Conservation (phyloP, 129 eudicot genomes). For the Smallanthus sonchifolius region DNA sequence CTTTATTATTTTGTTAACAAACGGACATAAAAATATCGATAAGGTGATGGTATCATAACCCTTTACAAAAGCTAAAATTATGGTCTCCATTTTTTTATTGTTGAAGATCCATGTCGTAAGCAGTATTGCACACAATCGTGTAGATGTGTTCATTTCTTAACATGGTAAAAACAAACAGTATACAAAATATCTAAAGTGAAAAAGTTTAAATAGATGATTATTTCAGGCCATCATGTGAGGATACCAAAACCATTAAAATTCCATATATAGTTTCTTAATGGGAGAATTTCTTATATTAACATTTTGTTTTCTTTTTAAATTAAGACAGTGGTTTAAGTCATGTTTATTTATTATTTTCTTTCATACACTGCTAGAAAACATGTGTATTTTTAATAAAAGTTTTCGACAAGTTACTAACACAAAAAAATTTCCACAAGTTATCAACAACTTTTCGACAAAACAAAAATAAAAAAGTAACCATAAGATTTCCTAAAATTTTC, state of each 20-base stretch:
- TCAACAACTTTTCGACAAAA: too few relatives aligned
- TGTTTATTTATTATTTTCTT: background rate
- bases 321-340: background rate
- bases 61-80: background rate
- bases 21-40: background rate
- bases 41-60: background rate
- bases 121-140: background rate
- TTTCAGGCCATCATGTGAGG: constrained; percentile 40
- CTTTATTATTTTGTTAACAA: too few relatives aligned
- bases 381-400: too few relatives aligned
- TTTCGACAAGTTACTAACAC: too few relatives aligned
- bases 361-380: too few relatives aligned
- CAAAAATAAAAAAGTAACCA: too few relatives aligned
- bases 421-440: too few relatives aligned
- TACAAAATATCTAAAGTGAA: constrained; percentile 26
- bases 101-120: background rate
- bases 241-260: constrained; percentile 25
- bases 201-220: constrained; percentile 24
- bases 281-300: background rate
- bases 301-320: background rate
- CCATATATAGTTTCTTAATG: background rate
- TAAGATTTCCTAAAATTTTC: too few relatives aligned
- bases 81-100: background rate
- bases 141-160: constrained; percentile 20
- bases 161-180: constrained; percentile 28